Evolutionary conservation across 129 eudicot species (phyloP), one percentile per base, ranked within the genome.

Genomic region (Scalesia atractyloides): DNA sequence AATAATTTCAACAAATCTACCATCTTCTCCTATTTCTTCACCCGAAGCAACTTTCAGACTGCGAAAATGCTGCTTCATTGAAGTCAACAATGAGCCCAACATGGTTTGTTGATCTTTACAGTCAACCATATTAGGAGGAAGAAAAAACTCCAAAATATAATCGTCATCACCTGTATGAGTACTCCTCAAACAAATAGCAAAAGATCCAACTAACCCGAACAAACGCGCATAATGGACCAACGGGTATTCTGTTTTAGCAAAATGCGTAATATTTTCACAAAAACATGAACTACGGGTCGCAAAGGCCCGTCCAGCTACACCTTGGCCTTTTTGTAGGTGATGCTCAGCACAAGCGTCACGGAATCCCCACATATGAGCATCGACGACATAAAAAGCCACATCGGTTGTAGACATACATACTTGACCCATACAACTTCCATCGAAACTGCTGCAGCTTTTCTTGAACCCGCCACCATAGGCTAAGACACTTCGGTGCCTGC

Each of bases 331-430:
- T 68, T 81, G 96, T 61, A 94, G 49, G 80, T 94, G 98, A 83
- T 94, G 97, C 76, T 90, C 97, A 16, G 91, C 86, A 76, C 98
- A 90, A 43, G 97, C 98, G 7, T 86, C 96, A 14, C 91, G 96
- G 60, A 94, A 94, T 52, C 97, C 93, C 97, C 98, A 90, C 89
- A 89, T 82, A 77, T 81, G 92, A 67, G 95, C 86, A 77, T 94
- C 96, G 39, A 90, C 89, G 30, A 90, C 84, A 50, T 94, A 90
- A 73, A 82, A 86, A 7, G 98, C 96, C 37, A 86, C 92, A 76
- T 93, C 98, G 4, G 97, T 93, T 69, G 98, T 93, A 20, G 98
- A 93, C 98, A 93, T 89, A 72, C 98, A 93, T 54, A 93, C 89
- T 80, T 83, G 95, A 24, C 89, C 98, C 96, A 85, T 90, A 76